Evolutionary conservation across 2,329 filamentous ascomycete species (phyloP).

Genomic region (Madurella fahalii): DNA sequence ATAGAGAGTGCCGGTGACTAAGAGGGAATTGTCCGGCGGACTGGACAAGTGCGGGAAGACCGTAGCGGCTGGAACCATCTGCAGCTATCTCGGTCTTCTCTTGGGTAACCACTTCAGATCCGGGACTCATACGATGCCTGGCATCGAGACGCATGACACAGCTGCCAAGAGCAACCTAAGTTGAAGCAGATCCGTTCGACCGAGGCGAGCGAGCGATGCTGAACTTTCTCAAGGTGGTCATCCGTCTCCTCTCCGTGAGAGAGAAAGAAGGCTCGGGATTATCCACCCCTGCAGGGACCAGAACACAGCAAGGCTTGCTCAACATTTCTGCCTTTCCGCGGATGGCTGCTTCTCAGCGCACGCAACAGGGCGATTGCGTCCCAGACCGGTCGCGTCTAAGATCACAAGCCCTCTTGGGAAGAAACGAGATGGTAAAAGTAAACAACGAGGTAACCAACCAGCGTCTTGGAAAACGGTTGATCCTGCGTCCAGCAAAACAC

Average conservation of each 20-base stretch:
- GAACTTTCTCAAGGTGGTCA: not conserved
- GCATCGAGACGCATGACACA: constrained; percentile 1
- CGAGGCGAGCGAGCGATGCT: too few relatives aligned
- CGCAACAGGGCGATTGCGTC: not conserved
- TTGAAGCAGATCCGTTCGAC: too few relatives aligned
- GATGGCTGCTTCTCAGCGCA: not conserved
- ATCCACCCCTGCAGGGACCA: not conserved
- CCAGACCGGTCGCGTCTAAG: not conserved
- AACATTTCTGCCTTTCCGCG: not conserved
- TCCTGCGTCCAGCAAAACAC: not conserved
- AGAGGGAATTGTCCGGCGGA: constrained; percentile 9
- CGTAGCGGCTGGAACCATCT: constrained; percentile 3
- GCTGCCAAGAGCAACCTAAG: not conserved
- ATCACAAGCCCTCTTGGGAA: not conserved
- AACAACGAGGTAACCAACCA: constrained; percentile 8
- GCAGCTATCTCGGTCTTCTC: not conserved
- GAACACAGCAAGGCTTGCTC: not conserved
- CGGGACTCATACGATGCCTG: not conserved
- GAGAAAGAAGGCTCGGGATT: not conserved
- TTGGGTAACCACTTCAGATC: constrained; percentile 1
- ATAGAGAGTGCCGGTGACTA: not conserved
- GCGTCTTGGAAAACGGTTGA: not conserved
- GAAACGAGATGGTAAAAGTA: constrained; percentile 6
- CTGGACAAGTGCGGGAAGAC: constrained; percentile 3
- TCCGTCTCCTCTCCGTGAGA: not conserved